Base-by-base conservation (phyloP, 2,329 filamentous ascomycete species). In the Colletotrichum sp. region DNA sequence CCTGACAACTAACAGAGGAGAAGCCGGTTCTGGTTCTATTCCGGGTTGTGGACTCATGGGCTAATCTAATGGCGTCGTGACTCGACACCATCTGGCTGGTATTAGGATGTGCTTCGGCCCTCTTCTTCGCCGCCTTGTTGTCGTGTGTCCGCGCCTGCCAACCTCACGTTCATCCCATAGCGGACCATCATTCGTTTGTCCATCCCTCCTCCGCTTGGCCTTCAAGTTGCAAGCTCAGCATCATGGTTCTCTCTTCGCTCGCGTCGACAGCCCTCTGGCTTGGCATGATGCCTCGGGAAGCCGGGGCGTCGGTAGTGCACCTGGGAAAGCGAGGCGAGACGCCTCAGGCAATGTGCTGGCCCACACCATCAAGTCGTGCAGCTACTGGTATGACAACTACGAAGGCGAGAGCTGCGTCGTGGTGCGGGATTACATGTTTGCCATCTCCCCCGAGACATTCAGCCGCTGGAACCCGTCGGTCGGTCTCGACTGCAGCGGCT, bases 381-480 rank as follows among this genome's bases (percentile, higher is more conserved):
- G 57, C n/a, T 49, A 69, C 34, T 78, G 68, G 68, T 74, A 71
- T 66, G 67, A 78, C 57, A 78, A 78, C 67, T 67, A 69, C 39
- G 55, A 72, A 18, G 69, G 75, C 15, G n/a, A 71, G 6, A 57
- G 28, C 32, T 79, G 78, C 73, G 62, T 77, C 34, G 39, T 70
- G 12, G 66, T 79, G 15, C 67, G 75, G 24, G 63, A 70, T 64
- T 66, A 39, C 32, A 36, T 65, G 28, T 75, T 67, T 30, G 67
- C 59, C 52, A 77, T 79, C 68, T 62, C n/a, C 69, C n/a, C 77
- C 7, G 72, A 78, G 60, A 55, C 73, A 13, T 79, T 78, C 57
- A 34, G 60, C 32, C 59, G 59, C n/a, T 81, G 79, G 79, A 81
- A 81, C 44, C 79, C 80, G 7, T 80, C 79, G 55, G 72, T 81